Evolutionary conservation across 2,329 filamentous ascomycete genomes (phyloP).

Genomic region (Conoideocrella luteorostrata): DNA sequence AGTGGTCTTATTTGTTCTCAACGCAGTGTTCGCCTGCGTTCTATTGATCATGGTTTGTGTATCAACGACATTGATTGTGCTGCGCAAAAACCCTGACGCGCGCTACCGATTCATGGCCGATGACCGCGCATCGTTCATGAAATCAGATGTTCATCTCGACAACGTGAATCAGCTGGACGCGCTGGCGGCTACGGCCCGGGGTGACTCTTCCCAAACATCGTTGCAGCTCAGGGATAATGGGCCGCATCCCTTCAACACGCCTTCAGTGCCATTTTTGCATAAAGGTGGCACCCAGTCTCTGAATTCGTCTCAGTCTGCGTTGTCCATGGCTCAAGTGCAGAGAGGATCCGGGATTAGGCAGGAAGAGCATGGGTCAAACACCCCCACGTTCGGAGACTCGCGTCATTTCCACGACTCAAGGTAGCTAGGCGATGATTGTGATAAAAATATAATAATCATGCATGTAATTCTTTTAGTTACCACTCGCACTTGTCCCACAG

Average conservation of each 20-base stretch:
- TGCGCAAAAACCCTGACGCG: conserved; percentile 86
- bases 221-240: neutral
- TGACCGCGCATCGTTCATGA: conserved; percentile 92
- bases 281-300: neutral
- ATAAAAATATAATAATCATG: too few species aligned
- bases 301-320: neutral
- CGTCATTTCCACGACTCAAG: too few species aligned
- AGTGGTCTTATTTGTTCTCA: conserved; percentile 79
- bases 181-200: conserved; percentile 79
- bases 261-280: neutral
- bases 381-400: too few species aligned
- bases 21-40: conserved; percentile 74
- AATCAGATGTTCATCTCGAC: conserved; percentile 56
- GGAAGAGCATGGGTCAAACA: neutral
- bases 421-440: too few species aligned
- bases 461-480: too few species aligned
- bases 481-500: too few species aligned
- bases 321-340: neutral
- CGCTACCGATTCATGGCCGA: conserved; percentile 94
- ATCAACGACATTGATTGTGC: conserved; percentile 59
- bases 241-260: neutral
- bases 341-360: neutral
- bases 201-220: conserved; percentile 49
- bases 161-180: conserved; percentile 80
- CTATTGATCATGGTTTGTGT: conserved; percentile 68